Conservation (phyloP, 495 filamentous ascomycete genomes). For the Talaromyces borbonicus region DNA sequence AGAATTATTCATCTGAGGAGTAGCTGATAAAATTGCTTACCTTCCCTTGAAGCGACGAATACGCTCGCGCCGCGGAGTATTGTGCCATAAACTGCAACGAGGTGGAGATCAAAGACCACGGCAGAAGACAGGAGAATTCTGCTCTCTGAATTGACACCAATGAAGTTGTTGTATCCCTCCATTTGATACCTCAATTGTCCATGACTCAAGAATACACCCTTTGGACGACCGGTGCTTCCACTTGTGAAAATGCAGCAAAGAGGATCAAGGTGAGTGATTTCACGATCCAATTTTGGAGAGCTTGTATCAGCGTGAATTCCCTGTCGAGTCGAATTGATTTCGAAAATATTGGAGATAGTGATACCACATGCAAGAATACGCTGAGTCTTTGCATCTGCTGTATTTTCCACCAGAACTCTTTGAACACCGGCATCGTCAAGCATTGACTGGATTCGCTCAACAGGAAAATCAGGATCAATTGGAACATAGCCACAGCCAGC, state of each 20-base stretch:
- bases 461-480: slow-evolving; percentile 40
- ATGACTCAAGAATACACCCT: slow-evolving; percentile 15
- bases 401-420: slow-evolving; percentile 1
- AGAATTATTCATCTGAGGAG: background rate
- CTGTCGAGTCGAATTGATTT: background rate
- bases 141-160: background rate
- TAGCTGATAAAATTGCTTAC: background rate
- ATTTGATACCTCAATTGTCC: slow-evolving; percentile 3
- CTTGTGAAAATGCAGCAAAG: slow-evolving; percentile 18
- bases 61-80: background rate
- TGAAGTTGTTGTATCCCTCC: slow-evolving; percentile 2
- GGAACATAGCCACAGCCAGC: slow-evolving; percentile 27
- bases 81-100: background rate
- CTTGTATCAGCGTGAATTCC: background rate
- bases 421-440: slow-evolving; percentile 42
- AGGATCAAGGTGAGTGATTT: slow-evolving; percentile 9
- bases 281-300: background rate
- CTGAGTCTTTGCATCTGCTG: background rate
- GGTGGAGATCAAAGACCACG: background rate
- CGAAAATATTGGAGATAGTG: background rate
- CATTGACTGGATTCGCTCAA: slow-evolving; percentile 53
- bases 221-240: slow-evolving; percentile 17
- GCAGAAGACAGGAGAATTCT: slow-evolving; percentile 1
- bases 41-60: slow-evolving; percentile 4
- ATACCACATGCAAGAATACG: slow-evolving; percentile 4